phyloP scores from a whole-genome alignment of 2,329 filamentous ascomycete species.

The Pseudopyricularia cyperi region DNA sequence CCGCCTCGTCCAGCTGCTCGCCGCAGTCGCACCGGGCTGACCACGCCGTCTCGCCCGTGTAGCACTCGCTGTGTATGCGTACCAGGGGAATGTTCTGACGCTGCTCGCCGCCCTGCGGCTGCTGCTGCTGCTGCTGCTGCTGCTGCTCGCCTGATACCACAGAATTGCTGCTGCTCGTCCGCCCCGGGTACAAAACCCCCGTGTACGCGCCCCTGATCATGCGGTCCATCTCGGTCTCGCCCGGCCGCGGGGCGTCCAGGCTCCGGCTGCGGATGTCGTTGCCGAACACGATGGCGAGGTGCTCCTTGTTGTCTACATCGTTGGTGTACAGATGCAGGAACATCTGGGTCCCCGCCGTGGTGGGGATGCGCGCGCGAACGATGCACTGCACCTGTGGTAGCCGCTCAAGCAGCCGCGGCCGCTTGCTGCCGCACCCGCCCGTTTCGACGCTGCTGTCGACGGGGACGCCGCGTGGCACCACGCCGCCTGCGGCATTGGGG shows the following conservation, averaged over 20 bases:
- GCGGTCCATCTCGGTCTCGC: constrained; percentile 76
- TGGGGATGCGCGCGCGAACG: constrained; percentile 89
- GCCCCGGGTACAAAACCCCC: constrained; percentile 73
- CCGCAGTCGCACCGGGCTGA: constrained; percentile 95
- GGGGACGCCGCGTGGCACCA: constrained; percentile 35
- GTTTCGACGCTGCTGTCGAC: constrained; percentile 46
- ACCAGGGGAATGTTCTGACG: constrained; percentile 53
- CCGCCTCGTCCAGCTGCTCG: constrained; percentile 93
- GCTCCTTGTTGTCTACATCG: constrained; percentile 86
- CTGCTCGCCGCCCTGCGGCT: neutral
- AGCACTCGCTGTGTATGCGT: constrained; percentile 94
- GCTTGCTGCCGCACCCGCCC: constrained; percentile 48
- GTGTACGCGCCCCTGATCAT: constrained; percentile 93
- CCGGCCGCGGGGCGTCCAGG: constrained; percentile 57
- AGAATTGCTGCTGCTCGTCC: constrained; percentile 57
- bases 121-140: neutral
- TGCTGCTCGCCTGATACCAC: constrained; percentile 1
- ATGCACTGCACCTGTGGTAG: constrained; percentile 85
- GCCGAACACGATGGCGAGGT: constrained; percentile 94
- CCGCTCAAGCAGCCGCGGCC: constrained; percentile 58
- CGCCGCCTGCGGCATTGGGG: constrained; percentile 8
- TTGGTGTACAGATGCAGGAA: constrained; percentile 93
- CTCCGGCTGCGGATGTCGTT: constrained; percentile 63
- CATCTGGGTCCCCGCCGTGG: constrained; percentile 86
- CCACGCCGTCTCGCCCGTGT: constrained; percentile 97